Base-by-base conservation (phyloP, 768 basidiomycete genomes). In the Russula sp. region DNA sequence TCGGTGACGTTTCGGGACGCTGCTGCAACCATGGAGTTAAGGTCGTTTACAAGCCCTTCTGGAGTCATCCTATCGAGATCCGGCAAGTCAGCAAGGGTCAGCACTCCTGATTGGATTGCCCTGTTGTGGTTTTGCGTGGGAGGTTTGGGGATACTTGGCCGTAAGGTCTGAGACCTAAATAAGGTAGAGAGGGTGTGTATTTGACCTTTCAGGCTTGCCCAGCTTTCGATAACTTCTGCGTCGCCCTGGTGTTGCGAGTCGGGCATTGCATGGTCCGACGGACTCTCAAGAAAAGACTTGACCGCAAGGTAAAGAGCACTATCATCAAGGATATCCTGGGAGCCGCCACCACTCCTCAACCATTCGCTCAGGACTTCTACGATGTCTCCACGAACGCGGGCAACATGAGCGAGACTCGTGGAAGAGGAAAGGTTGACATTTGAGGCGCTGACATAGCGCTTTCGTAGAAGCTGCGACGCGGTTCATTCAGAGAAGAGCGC, bases 291-390 rank as follows among this genome's bases (percentile, higher is more conserved):
- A 73, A 93, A 93, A 1, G 78, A 63, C 59, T 74, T 75, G 32
- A 90, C 70, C 20, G 81, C 77, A n/a, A 74, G 75, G 70, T 79
- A 84, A 39, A 93, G 78, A 61, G 84, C 82, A 2, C 70, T 67
- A 51, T 92, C 87, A 65, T 93, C 90, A 34, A 93, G 75, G 43
- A 84, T 77, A 66, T 93, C 91, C 68, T 90, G 87, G 8, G 87
- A 83, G 36, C 91, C 91, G 7, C 86, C 86, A 4, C 91, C 91
- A 16, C 75, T 71, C 0, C 75, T 79, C 45, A 93, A 69, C 91
- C 91, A 93, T 64, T 89, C 83, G 61, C 79, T 81, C 35, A 91
- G 74, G 2, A 82, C 78, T 8, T 81, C 82, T 35, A 90, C 70
- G 3, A 90, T 83, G 61, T 87, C 84, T 14, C 76, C 78, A n/a